Evolutionary conservation across 73 alveolate genomes (phyloP).

Genomic region (Tetrahymena borealis): DNA sequence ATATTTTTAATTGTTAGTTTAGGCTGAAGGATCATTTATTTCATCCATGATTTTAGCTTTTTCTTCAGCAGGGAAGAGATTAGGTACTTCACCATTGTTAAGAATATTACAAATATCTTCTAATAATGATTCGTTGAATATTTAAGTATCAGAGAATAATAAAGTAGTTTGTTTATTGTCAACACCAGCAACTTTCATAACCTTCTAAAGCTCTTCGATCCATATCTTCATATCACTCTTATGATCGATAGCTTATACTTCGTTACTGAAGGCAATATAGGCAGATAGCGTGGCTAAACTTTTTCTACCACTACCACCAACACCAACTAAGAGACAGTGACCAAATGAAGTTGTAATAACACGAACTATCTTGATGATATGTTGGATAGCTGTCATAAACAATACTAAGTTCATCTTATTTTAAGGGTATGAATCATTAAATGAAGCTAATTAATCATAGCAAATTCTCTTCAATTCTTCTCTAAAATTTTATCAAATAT

Average conservation of each 20-base stretch:
- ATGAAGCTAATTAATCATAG: conserved; percentile 57
- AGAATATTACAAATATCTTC: conserved; percentile 96
- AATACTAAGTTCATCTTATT: conserved; percentile 96
- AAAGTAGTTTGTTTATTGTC: conserved; percentile 71
- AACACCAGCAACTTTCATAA: conserved; percentile 83
- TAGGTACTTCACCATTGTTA: conserved; percentile 98
- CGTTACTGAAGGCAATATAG: conserved; percentile 82
- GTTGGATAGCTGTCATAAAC: conserved; percentile 98
- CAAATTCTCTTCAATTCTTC: conserved; percentile 67
- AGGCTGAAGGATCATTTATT: conserved; percentile 42
- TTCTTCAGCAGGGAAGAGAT: conserved; percentile 88
- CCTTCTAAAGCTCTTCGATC: conserved; percentile 83
- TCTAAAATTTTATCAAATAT: neutral
- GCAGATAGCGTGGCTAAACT: conserved; percentile 94
- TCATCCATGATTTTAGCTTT: conserved; percentile 54
- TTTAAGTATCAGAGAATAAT: conserved; percentile 88
- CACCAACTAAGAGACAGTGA: conserved; percentile 99
- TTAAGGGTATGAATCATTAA: conserved; percentile 60
- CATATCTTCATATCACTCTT: conserved; percentile 69
- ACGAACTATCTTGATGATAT: conserved; percentile 90
- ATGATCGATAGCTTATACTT: conserved; percentile 60
- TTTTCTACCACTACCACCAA: conserved; percentile 99
- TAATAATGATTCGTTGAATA: conserved; percentile 89
- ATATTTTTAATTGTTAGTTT: neutral
- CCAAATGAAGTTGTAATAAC: conserved; percentile 97